Base-by-base conservation (phyloP, 1,284 basidiomycete genomes). In the Ceratobasidium sp. region DNA sequence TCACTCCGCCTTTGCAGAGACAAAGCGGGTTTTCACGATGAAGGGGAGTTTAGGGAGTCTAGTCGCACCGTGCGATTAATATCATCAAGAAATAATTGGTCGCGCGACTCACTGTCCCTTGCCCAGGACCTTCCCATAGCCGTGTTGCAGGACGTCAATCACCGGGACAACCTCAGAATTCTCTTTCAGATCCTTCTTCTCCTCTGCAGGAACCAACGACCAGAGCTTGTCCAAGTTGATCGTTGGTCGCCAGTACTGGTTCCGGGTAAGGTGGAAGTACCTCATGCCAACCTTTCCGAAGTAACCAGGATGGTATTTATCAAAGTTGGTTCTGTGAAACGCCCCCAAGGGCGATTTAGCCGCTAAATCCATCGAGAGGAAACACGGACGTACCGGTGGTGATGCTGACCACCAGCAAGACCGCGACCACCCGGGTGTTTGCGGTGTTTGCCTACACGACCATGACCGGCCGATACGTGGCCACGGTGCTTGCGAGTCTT, bases 381-480 rank as follows among this genome's bases (percentile, higher is more conserved):
- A 73, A 74, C 56, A 24, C 22, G 58, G 49, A 87, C 90, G 80
- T 81, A 93, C 92, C 97, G 88, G 92, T 99, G 98, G 89, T 99
- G 97, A 88, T 98, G 97, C 86, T 92, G 89, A 90, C 98, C 97
- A 96, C 97, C 98, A 87, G 97, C 97, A 82, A 98, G 93, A 98
- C 97, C 97, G 86, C 97, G 94, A 95, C 97, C 97, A 88, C 97
- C 97, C 77, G 98, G 98, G 83, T 98, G 96, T 86, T 99, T 98
- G 85, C 97, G 93, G 91, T 99, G 97, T 90, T 99, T 98, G 81
- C 97, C 98, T 83, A 99, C 93, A 93, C 97, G 96, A 86, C 97
- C 97, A 86, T 98, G 92, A 87, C 96, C 96, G 82, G 96, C 96
- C 79, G 96, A 98, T 81, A 99, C 97, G 88, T 99, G 95, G 81